Conservation (phyloP, 805 yeast species). For the Ogataea populi-albae region DNA sequence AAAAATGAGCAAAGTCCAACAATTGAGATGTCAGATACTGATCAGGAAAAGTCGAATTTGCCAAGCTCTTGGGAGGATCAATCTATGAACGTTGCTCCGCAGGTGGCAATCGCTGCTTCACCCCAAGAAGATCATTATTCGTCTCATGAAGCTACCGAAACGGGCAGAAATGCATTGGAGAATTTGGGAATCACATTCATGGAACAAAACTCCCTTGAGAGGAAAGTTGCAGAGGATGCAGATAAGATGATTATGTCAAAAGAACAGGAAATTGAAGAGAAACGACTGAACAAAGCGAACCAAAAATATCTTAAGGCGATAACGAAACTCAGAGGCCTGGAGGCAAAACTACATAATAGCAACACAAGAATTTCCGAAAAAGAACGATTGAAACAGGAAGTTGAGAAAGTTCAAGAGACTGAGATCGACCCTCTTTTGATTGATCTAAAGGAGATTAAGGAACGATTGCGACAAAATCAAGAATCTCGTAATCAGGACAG, state of each 20-base stretch:
- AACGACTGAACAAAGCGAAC: conserved; percentile 67
- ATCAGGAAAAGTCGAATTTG: no score
- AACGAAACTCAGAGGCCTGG: conserved; percentile 44
- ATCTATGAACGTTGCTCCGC: no score
- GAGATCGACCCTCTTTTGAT: conserved; percentile 52
- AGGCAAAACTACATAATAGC: conserved; percentile 47
- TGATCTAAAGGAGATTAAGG: conserved; percentile 63
- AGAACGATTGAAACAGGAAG: conserved; percentile 51
- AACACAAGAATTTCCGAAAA: conserved; percentile 64
- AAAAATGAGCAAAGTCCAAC: no score
- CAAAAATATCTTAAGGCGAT: conserved; percentile 43
- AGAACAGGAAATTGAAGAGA: conserved; percentile 70
- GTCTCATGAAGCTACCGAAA: conserved; percentile 2
- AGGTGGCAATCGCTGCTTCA: no score
- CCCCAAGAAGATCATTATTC: not conserved
- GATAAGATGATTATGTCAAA: conserved; percentile 55
- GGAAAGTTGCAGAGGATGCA: conserved; percentile 67
- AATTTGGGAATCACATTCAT: conserved; percentile 57
- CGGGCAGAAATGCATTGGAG: conserved; percentile 25
- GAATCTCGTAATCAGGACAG: conserved; percentile 8
- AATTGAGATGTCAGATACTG: no score
- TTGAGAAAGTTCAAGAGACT: conserved; percentile 44
- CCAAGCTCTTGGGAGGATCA: no score
- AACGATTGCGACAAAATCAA: conserved; percentile 34
- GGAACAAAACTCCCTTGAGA: conserved; percentile 80